A percentile compares a stretch with the other conserved stretches of the same genome.
These are phyloP conservation scores for Dactylellina leptospora DNA, from an alignment of 2,329 filamentous ascomycete species.

Conservation along the genomic window DNA sequence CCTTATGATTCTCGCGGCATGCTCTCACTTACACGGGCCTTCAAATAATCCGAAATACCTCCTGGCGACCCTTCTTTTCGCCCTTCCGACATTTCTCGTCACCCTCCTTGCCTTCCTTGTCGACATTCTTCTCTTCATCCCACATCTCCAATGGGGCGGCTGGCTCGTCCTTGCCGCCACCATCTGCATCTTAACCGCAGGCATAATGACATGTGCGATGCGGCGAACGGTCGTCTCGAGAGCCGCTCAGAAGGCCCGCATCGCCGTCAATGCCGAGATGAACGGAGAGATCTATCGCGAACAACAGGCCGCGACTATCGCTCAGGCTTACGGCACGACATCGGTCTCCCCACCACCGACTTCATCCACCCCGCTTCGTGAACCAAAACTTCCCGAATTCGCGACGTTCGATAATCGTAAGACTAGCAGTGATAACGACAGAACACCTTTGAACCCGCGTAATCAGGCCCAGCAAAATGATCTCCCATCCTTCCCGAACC, in stretches of 20 bases:
- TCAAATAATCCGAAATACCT: constrained; percentile 91
- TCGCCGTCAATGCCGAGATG: constrained; percentile 96
- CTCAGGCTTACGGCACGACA: constrained; percentile 19
- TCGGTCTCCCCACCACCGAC: constrained; percentile 9
- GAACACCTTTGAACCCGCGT: constrained; percentile 56
- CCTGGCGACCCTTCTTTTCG: constrained; percentile 82
- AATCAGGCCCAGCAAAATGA: constrained; percentile 40
- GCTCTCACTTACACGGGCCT: constrained; percentile 85
- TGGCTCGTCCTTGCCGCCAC: constrained; percentile 92
- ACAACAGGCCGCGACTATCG: constrained; percentile 40
- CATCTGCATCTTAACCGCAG: constrained; percentile 81
- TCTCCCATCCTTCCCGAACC: constrained; percentile 38
- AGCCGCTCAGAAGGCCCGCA: constrained; percentile 90
- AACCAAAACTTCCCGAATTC: constrained; percentile 57
- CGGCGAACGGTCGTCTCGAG: constrained; percentile 87
- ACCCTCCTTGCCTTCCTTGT: constrained; percentile 88
- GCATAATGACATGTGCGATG: constrained; percentile 92
- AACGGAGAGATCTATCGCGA: constrained; percentile 73
- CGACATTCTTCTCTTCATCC: constrained; percentile 92
- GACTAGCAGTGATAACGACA: constrained; percentile 53
- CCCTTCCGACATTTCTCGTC: constrained; percentile 82
- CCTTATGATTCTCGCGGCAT: constrained; percentile 79
- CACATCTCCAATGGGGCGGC: constrained; percentile 91
- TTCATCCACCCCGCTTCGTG: constrained; percentile 21
- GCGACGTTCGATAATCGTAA: constrained; percentile 57